Evolutionary conservation across 352 stramenopile species (phyloP).

Genomic region (Phytophthora pini): DNA sequence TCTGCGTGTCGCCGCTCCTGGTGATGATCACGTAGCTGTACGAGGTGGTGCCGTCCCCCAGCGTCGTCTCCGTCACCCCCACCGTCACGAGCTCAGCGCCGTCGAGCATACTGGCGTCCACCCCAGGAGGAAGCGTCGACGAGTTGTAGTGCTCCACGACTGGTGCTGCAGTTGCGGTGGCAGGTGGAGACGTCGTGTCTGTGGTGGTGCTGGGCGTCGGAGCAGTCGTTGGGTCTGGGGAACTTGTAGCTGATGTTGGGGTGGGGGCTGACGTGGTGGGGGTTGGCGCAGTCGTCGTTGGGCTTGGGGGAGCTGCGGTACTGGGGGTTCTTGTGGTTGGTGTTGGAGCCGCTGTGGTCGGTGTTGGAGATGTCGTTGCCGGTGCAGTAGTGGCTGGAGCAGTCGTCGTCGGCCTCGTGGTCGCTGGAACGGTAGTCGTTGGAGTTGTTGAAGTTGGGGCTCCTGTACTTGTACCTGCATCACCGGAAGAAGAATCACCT

Average conservation of each 20-base stretch:
- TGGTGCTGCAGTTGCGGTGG: slow-evolving; percentile 10
- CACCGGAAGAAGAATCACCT: slow-evolving; percentile 19
- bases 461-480: slow-evolving; percentile 1
- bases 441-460: slow-evolving; percentile 11
- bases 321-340: slow-evolving; percentile 5
- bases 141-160: slow-evolving; percentile 44
- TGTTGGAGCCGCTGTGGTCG: slow-evolving; percentile 1
- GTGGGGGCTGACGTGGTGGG: slow-evolving; percentile 5
- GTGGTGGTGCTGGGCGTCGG: neutral
- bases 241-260: slow-evolving; percentile 5
- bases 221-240: slow-evolving; percentile 7
- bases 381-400: slow-evolving; percentile 13
- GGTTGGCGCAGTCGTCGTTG: slow-evolving; percentile 1
- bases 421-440: slow-evolving; percentile 8
- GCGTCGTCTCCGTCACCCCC: slow-evolving; percentile 43
- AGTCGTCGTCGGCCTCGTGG: slow-evolving; percentile 2
- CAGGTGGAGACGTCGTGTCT: slow-evolving; percentile 5
- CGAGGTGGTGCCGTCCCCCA: slow-evolving; percentile 30
- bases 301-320: neutral
- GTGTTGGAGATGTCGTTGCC: slow-evolving; percentile 9
- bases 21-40: slow-evolving; percentile 56
- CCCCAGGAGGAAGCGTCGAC: slow-evolving; percentile 42
- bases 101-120: slow-evolving; percentile 41
- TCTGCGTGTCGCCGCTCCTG: slow-evolving; percentile 28
- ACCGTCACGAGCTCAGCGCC: slow-evolving; percentile 45